Base-by-base conservation (phyloP, 2,329 filamentous ascomycete species). In the Waltergamsia citrina region DNA sequence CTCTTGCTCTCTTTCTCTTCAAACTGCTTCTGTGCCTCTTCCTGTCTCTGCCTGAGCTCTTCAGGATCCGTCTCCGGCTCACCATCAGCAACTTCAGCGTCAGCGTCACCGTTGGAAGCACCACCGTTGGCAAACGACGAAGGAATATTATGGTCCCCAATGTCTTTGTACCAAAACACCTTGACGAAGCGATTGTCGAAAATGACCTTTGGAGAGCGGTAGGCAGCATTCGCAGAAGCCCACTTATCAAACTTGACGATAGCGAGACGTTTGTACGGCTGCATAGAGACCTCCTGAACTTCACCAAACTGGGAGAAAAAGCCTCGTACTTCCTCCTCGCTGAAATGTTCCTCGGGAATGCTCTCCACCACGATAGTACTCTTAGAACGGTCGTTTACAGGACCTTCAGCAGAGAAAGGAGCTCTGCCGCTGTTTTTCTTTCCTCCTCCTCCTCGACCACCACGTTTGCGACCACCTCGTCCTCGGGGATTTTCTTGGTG, bases 121-220 rank as follows among this genome's bases (percentile, higher is more conserved):
- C 18, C 21, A 9, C 31, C 15, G 21, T 37, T 32, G 11, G 38
- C 7, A n/a, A 32, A n/a, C 25, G 31, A 32, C 5, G 16, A 12
- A 6, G 35, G 35, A 5, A 33, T 11, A n/a, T 57, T 55, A 20
- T 69, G 65, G 49, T 65, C 59, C 12, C 58, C 55, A 18, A 69
- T 66, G 6, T 71, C 68, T 44, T 75, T 80, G 49, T 76, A 70
- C 84, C 84, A 90, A 47, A 81, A 87, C 0, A 90, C 80, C 47
- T 86, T 88, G 32, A 92, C 85, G 45, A 92, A 92, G 9, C 85
- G 69, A 45, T 90, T 92, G 47, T 88, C 81, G 49, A 90, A 92
- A 29, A 92, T 79, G 30, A 78, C 79, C 49, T 86, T 86, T 0
- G 85, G 84, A 7, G 81, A 87, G 30, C 71, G 69, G 51, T 85